Evolutionary conservation across 2,329 filamentous ascomycete species (phyloP), one percentile per base, ranked within the genome.

Genomic region (Cercospora beticola): DNA sequence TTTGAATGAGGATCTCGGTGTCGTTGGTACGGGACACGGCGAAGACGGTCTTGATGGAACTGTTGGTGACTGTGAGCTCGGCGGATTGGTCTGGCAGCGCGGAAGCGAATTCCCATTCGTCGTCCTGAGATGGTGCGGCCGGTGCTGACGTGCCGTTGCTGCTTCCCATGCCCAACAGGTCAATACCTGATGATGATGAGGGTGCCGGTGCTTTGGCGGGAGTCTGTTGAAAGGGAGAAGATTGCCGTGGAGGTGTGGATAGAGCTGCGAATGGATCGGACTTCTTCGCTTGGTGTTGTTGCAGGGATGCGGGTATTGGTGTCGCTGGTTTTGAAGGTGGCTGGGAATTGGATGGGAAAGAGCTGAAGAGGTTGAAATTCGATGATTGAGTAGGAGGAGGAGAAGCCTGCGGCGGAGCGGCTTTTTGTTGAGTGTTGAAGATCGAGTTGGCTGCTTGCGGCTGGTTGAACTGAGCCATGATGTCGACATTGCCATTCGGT

Each of bases 21-120:
- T 85, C 81, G 62, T 84, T 78, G 70, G 85, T 80, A 75, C 92
- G 85, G 23, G 85, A 87, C 5, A 92, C 90, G 46, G 89, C 83
- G 78, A 97, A 90, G 46, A 92, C 86, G 68, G 97, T 89, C 68
- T 88, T 87, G 40, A 70, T 73, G 54, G 83, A 85, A 1, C 89
- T 90, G 75, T 92, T 89, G 76, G 88, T 89, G 54, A 97, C 87
- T 3, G 85, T 86, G 21, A 90, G 82, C 59, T 87, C 87, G 72
- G 92, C 88, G 1, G 77, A 73, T 36, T 88, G 85, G 69, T 87
- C 85, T 3, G 94, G 94, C 14, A 97, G 84, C 0, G 94, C 90
- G 0, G 94, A 98, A 3, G 92, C 89, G 79, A 98, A 98, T 26
- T 89, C 91, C 94, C 94, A 98, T 76, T 98, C 94, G 72, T 98